Conservation (phyloP, 495 filamentous ascomycete genomes). For the Venustampulla echinocandica region DNA sequence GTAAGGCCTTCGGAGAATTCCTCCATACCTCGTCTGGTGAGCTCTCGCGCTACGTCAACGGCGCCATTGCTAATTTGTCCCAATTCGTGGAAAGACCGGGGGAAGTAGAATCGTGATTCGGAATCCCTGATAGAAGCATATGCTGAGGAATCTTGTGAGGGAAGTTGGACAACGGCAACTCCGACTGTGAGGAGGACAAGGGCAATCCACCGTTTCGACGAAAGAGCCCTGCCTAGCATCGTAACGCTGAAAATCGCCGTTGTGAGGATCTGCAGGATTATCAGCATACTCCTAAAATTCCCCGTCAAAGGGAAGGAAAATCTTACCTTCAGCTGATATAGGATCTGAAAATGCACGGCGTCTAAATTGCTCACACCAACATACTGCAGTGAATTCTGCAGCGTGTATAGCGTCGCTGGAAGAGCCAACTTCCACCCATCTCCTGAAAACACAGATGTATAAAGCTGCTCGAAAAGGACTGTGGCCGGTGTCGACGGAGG, state of each 20-base stretch:
- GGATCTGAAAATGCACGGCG: conserved; percentile 83
- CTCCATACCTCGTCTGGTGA: conserved; percentile 38
- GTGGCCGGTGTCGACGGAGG: conserved; percentile 70
- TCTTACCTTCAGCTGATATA: conserved; percentile 72
- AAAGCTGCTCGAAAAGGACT: conserved; percentile 71
- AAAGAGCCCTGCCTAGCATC: conserved; percentile 61
- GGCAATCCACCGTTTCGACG: conserved; percentile 64
- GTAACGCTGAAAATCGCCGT: conserved; percentile 82
- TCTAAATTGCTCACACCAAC: conserved; percentile 85
- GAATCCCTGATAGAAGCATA: conserved; percentile 29
- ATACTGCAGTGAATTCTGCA: conserved; percentile 89
- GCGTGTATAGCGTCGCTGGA: conserved; percentile 77
- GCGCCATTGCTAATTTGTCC: conserved; percentile 37
- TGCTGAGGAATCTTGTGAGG: conserved; percentile 37
- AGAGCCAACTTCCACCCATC: conserved; percentile 96
- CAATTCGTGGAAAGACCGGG: conserved; percentile 59
- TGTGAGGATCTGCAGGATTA: conserved; percentile 53
- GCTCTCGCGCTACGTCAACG: conserved; percentile 37
- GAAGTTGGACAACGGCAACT: conserved; percentile 81
- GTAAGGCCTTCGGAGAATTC: conserved; percentile 41
- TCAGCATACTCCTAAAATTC: conserved; percentile 7
- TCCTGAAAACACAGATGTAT: conserved; percentile 71
- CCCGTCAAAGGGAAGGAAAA: not conserved
- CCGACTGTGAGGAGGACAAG: conserved; percentile 74
- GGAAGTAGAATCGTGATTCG: conserved; percentile 53